Conservation (phyloP, 805 yeast species). For the Clavispora asparagi region DNA sequence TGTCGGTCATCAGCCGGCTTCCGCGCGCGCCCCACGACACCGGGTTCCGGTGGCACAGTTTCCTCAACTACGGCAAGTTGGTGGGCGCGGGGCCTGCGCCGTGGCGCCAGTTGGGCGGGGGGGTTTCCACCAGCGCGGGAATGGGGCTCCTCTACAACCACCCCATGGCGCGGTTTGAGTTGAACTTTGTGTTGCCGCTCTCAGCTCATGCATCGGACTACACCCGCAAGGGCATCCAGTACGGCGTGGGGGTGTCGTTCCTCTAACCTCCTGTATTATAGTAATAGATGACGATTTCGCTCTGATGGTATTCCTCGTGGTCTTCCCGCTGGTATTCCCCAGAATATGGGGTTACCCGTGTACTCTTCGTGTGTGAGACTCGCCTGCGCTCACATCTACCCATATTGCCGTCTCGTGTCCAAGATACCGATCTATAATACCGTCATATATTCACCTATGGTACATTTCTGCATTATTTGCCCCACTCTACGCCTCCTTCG, state of each 20-base stretch:
- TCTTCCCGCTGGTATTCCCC: no score
- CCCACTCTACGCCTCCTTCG: neutral
- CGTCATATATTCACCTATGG: no score
- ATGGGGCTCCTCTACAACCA: constrained; percentile 49
- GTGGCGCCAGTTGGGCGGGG: constrained; percentile 3
- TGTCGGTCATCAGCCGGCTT: constrained; percentile 38
- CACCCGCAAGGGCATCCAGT: constrained; percentile 49
- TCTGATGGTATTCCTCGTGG: no score
- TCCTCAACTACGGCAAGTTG: constrained; percentile 46
- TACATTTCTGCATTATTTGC: no score
- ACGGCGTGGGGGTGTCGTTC: constrained; percentile 57
- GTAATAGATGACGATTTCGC: no score
- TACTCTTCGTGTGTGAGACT: no score
- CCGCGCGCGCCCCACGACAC: constrained; percentile 40
- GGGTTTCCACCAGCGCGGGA: constrained; percentile 39
- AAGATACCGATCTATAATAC: no score
- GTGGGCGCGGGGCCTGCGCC: constrained; percentile 15
- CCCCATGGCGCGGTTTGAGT: constrained; percentile 55
- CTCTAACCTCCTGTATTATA: constrained; percentile 21
- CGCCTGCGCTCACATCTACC: no score
- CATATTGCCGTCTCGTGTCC: no score
- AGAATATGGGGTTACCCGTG: no score
- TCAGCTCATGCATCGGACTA: constrained; percentile 41
- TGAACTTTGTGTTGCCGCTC: constrained; percentile 50
- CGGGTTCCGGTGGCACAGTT: constrained; percentile 45